These are phyloP conservation scores for Physaria fendleri DNA, from an alignment of 345 rosid genomes.

Conservation along the genomic window DNA sequence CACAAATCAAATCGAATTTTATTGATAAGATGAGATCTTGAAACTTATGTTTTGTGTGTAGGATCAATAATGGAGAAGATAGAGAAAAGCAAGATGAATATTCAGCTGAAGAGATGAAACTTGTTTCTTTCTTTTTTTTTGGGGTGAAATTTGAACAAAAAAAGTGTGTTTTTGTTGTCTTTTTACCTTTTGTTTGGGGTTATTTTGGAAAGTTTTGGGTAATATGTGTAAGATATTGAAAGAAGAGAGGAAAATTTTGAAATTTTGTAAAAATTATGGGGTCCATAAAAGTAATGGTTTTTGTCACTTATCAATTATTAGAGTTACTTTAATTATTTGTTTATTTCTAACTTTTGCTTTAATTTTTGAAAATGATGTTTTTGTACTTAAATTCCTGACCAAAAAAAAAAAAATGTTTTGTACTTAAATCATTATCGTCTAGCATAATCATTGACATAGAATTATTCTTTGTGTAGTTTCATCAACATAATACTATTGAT, in stretches of 20 bases:
- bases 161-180: background rate
- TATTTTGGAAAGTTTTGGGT: constrained; percentile 22
- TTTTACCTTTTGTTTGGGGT: background rate
- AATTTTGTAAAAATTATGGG: constrained; percentile 31
- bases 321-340: background rate
- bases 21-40: background rate
- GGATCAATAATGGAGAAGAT: constrained; percentile 32
- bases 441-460: constrained; percentile 27
- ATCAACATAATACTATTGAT: too few relatives aligned
- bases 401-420: constrained; percentile 15
- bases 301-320: constrained; percentile 22
- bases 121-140: constrained; percentile 2
- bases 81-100: constrained; percentile 45
- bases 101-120: constrained; percentile 39
- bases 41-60: constrained; percentile 8
- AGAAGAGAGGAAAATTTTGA: constrained; percentile 23
- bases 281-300: constrained; percentile 26
- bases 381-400: too few relatives aligned
- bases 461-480: constrained; percentile 23
- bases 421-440: constrained; percentile 15
- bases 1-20: too few relatives aligned
- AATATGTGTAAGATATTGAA: constrained; percentile 26
- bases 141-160: constrained; percentile 26
- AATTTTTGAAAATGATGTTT: constrained; percentile 17
- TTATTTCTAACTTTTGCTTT: constrained; percentile 31